Evolutionary conservation across 2,329 filamentous ascomycete genomes (phyloP).

Genomic region (Ophidiomyces ophidiicola): DNA sequence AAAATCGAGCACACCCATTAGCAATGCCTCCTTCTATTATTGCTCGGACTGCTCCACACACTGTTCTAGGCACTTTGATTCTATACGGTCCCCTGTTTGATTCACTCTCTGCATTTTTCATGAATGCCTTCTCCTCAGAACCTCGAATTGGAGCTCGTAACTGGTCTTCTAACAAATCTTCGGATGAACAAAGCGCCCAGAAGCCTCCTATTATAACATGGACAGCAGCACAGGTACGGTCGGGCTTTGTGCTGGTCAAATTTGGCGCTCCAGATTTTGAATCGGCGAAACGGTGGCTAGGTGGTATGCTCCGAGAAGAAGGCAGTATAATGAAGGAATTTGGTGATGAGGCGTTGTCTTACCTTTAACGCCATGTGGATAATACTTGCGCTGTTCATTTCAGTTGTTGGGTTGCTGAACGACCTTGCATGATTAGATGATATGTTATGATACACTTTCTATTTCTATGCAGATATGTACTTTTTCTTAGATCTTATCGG

Average conservation of each 20-base stretch:
- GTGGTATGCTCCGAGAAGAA: conserved; percentile 59
- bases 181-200: conserved; percentile 15
- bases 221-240: conserved; percentile 65
- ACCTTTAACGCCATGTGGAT: conserved; percentile 37
- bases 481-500: too few relatives aligned
- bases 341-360: conserved; percentile 70
- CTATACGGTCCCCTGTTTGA: conserved; percentile 61
- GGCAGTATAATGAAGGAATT: conserved; percentile 59
- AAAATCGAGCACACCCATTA: neutral
- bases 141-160: conserved; percentile 74
- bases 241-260: conserved; percentile 76
- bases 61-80: conserved; percentile 74
- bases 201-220: conserved; percentile 52
- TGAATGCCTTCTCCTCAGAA: conserved; percentile 62
- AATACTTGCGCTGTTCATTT: too few relatives aligned
- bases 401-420: too few relatives aligned
- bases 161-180: conserved; percentile 40
- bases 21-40: conserved; percentile 19
- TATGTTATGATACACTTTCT: too few relatives aligned
- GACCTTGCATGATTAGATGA: too few relatives aligned
- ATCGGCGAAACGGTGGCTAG: conserved; percentile 67
- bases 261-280: conserved; percentile 76
- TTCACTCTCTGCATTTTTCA: conserved; percentile 57
- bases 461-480: too few relatives aligned
- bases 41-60: conserved; percentile 59